These are phyloP conservation scores for Talaromyces wortmannii DNA, from an alignment of 495 filamentous ascomycete species.

Conservation along the genomic window DNA sequence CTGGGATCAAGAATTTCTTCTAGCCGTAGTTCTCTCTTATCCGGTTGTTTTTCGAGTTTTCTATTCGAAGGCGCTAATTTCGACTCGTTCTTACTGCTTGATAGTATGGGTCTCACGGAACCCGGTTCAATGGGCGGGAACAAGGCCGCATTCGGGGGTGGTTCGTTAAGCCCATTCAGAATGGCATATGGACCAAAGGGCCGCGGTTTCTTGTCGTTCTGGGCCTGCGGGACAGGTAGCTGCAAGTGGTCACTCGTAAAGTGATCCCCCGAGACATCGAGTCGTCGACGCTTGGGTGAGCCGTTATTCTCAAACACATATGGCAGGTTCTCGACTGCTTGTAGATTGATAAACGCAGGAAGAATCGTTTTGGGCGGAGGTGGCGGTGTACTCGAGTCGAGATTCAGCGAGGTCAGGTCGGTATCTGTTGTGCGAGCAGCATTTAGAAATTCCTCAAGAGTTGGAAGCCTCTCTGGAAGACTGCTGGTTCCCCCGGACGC, in stretches of 20 bases:
- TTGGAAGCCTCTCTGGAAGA: constrained; percentile 18
- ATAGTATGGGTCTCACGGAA: constrained; percentile 34
- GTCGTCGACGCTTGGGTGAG: constrained; percentile 31
- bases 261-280: constrained; percentile 35
- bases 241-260: constrained; percentile 42
- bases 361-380: constrained; percentile 35
- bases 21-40: constrained; percentile 28
- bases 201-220: constrained; percentile 39
- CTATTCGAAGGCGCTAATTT: constrained; percentile 18
- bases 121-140: constrained; percentile 64
- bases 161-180: constrained; percentile 69
- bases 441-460: constrained; percentile 26
- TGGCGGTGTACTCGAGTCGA: constrained; percentile 24
- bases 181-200: constrained; percentile 53
- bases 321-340: constrained; percentile 36
- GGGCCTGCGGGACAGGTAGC: constrained; percentile 38
- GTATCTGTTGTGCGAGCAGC: constrained; percentile 25
- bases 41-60: constrained; percentile 19
- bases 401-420: constrained; percentile 16
- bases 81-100: constrained; percentile 24
- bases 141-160: constrained; percentile 64
- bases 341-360: constrained; percentile 41
- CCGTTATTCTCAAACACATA: constrained; percentile 37
- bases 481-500: constrained; percentile 18
- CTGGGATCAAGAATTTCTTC: constrained; percentile 30